Evolutionary conservation across 2,329 filamentous ascomycete species (phyloP).

Genomic region (Microdochium bolleyi): DNA sequence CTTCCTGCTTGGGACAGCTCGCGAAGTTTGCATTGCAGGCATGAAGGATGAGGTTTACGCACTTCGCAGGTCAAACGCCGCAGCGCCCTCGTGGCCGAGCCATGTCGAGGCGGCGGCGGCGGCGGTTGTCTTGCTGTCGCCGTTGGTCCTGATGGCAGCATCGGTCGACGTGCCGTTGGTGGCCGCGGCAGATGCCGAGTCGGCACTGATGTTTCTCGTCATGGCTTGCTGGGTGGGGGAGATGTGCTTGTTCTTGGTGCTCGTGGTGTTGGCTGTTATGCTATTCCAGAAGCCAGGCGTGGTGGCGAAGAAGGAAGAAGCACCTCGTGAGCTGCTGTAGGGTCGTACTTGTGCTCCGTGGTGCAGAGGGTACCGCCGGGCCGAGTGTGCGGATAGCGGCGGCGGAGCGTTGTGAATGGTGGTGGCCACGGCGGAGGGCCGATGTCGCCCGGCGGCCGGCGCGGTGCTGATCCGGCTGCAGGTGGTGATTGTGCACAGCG

Average conservation of each 20-base stretch:
- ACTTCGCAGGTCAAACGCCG: conserved; percentile 22
- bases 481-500: not conserved
- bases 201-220: not conserved
- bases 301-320: not conserved
- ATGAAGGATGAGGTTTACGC: conserved; percentile 5
- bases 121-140: conserved; percentile 1
- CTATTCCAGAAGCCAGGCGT: not conserved
- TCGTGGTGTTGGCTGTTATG: not conserved
- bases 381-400: not conserved
- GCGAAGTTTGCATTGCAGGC: not conserved
- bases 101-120: conserved; percentile 13
- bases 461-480: no score
- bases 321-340: no score
- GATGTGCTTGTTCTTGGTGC: not conserved
- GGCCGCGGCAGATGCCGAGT: not conserved
- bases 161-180: not conserved
- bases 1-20: not conserved
- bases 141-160: not conserved
- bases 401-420: not conserved
- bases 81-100: conserved; percentile 19
- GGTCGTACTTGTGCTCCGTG: no score
- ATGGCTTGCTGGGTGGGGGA: not conserved
- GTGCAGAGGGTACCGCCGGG: not conserved
- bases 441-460: not conserved
- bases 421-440: not conserved